These are phyloP conservation scores for Cryptococcus sp. DNA, from an alignment of 1,284 basidiomycete species.

Conservation along the genomic window DNA sequence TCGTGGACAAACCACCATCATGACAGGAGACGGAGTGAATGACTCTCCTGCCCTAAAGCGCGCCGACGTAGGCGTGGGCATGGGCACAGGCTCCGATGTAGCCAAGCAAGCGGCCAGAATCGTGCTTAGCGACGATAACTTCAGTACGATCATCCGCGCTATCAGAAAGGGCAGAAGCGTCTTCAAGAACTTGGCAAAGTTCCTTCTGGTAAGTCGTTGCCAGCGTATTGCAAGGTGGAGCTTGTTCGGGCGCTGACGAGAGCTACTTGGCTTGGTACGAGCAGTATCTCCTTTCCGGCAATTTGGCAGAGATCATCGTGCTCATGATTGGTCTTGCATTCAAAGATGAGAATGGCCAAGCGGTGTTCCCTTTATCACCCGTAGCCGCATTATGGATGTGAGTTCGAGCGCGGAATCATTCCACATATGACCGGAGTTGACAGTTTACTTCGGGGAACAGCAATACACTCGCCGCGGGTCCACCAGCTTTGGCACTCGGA, in stretches of 20 bases:
- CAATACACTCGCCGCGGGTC: slow-evolving; percentile 58
- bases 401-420: not conserved
- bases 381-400: slow-evolving; percentile 65
- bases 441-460: slow-evolving; percentile 5
- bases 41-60: slow-evolving; percentile 61
- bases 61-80: slow-evolving; percentile 67
- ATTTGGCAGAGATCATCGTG: slow-evolving; percentile 64
- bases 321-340: slow-evolving; percentile 68
- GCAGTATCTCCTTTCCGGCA: slow-evolving; percentile 59
- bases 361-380: slow-evolving; percentile 69
- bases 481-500: slow-evolving; percentile 64
- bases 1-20: slow-evolving; percentile 51
- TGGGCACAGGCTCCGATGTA: slow-evolving; percentile 73
- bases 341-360: slow-evolving; percentile 60
- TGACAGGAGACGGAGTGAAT: slow-evolving; percentile 62
- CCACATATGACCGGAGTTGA: not conserved
- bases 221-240: slow-evolving; percentile 2
- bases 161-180: slow-evolving; percentile 66
- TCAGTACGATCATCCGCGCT: slow-evolving; percentile 67
- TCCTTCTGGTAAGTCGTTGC: slow-evolving; percentile 40
- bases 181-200: slow-evolving; percentile 55
- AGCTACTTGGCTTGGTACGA: not conserved
- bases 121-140: slow-evolving; percentile 71
- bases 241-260: too few relatives aligned
- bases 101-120: slow-evolving; percentile 64